Conservation (phyloP, 495 filamentous ascomycete genomes). For the Talaromyces ruber region DNA sequence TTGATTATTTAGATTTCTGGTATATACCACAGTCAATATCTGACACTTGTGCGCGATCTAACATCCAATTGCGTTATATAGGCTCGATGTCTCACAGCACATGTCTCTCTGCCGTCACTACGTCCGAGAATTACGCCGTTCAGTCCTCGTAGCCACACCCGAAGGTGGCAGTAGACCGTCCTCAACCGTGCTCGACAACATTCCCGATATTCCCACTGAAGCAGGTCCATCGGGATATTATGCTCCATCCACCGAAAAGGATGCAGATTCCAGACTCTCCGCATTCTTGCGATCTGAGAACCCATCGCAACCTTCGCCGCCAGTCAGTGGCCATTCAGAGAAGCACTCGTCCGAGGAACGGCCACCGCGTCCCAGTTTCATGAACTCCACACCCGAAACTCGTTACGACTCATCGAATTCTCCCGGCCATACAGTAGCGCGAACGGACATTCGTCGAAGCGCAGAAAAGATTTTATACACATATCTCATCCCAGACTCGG, state of each 20-base stretch:
- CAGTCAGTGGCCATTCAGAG: conserved; percentile 50
- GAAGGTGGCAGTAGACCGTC: conserved; percentile 79
- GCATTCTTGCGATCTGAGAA: conserved; percentile 76
- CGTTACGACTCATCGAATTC: conserved; percentile 53
- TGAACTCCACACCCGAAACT: conserved; percentile 46
- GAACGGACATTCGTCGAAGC: conserved; percentile 81
- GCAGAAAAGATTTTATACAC: conserved; percentile 98
- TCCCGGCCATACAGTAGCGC: conserved; percentile 72
- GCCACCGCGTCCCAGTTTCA: conserved; percentile 60
- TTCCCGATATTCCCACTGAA: conserved; percentile 47
- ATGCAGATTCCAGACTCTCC: conserved; percentile 80
- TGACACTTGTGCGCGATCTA: conserved; percentile 49
- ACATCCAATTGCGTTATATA: conserved; percentile 21
- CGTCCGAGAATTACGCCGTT: conserved; percentile 88
- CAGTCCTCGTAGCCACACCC: conserved; percentile 86
- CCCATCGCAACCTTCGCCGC: conserved; percentile 54
- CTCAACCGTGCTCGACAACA: conserved; percentile 63
- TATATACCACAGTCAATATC: conserved; percentile 52
- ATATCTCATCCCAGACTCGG: conserved; percentile 82
- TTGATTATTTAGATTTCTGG: conserved; percentile 99
- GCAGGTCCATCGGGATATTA: conserved; percentile 33
- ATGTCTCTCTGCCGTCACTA: conserved; percentile 98
- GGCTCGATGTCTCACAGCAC: conserved; percentile 98
- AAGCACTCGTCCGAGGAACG: conserved; percentile 37
- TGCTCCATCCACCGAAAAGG: conserved; percentile 38